Conservation (phyloP, 495 filamentous ascomycete genomes). For the Aspergillus conjunctus region DNA sequence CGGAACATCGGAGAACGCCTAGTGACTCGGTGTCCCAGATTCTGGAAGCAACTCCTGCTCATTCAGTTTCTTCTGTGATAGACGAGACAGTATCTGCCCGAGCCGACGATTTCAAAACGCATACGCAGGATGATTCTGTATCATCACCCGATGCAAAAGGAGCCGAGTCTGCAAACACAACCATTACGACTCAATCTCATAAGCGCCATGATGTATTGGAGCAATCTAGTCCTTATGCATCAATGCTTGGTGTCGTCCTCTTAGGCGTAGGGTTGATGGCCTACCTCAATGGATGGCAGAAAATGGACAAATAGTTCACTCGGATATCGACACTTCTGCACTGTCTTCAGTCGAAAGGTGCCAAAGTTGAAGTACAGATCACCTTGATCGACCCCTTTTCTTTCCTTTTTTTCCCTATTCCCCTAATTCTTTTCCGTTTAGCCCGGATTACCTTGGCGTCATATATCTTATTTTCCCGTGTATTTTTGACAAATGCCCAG, state of each 20-base stretch:
- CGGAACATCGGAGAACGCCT: constrained; percentile 17
- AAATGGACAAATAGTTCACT: constrained; percentile 57
- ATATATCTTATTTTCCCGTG: constrained; percentile 29
- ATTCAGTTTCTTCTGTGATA: constrained; percentile 1
- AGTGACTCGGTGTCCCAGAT: constrained; percentile 10
- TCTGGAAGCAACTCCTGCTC: constrained; percentile 9
- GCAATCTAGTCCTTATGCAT: constrained; percentile 78
- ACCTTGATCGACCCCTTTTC: neutral
- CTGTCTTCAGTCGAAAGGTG: no score
- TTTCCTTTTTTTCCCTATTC: constrained; percentile 24
- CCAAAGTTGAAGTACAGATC: neutral
- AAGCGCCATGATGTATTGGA: constrained; percentile 48
- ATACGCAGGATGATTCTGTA: constrained; percentile 5
- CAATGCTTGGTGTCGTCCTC: constrained; percentile 85
- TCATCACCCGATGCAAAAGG: constrained; percentile 37
- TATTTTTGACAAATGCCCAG: constrained; percentile 24
- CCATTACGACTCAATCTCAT: constrained; percentile 44
- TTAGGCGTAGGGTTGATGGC: constrained; percentile 92
- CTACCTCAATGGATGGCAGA: constrained; percentile 88
- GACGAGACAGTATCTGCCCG: constrained; percentile 17
- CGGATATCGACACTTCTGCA: constrained; percentile 1
- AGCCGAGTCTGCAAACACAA: constrained; percentile 42
- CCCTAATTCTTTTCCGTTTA: constrained; percentile 12
- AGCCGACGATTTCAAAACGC: neutral
- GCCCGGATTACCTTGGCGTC: constrained; percentile 10